Percentiles rank a stretch among this genome's conserved stretches.
phyloP scores from a whole-genome alignment of 2,329 filamentous ascomycete genomes.

The Daldinia sp. region DNA sequence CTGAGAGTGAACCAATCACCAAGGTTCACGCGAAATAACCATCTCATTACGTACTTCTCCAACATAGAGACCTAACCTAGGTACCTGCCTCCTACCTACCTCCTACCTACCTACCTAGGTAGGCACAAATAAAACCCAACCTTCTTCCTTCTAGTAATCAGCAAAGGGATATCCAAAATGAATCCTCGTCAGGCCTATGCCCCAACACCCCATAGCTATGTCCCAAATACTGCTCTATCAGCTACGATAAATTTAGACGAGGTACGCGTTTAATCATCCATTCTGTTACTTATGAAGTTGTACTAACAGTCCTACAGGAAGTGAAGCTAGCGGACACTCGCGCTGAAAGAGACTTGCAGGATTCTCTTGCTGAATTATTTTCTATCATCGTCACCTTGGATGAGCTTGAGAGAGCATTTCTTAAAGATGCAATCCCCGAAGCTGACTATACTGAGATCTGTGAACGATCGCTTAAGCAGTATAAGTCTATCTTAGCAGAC shows the following conservation, averaged over 20 bases:
- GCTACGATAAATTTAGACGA: conserved; percentile 95
- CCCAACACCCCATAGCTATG: conserved; percentile 89
- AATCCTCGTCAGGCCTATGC: conserved; percentile 77
- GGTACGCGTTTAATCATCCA: conserved; percentile 56
- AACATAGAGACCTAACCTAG: too few relatives aligned
- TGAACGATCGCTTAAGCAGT: conserved; percentile 91
- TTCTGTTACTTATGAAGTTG: background rate
- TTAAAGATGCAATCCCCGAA: conserved; percentile 93
- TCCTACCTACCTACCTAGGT: too few relatives aligned
- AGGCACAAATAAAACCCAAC: too few relatives aligned
- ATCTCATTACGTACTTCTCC: background rate
- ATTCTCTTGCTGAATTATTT: conserved; percentile 96
- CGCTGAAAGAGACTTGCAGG: conserved; percentile 90
- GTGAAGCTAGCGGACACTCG: conserved; percentile 89
- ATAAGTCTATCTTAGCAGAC: conserved; percentile 91
- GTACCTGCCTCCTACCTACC: too few relatives aligned
- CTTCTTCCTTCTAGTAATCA: conserved; percentile 4
- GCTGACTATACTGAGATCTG: conserved; percentile 96
- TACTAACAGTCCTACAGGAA: conserved; percentile 65
- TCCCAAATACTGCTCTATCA: conserved; percentile 81
- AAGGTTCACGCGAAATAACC: background rate
- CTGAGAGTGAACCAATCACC: background rate
- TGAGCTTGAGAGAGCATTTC: conserved; percentile 93
- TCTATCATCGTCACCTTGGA: conserved; percentile 97
- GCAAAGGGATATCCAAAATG: conserved; percentile 50